Base-by-base conservation (phyloP, 2,329 filamentous ascomycete species). In the Fusarium sambucinum region DNA sequence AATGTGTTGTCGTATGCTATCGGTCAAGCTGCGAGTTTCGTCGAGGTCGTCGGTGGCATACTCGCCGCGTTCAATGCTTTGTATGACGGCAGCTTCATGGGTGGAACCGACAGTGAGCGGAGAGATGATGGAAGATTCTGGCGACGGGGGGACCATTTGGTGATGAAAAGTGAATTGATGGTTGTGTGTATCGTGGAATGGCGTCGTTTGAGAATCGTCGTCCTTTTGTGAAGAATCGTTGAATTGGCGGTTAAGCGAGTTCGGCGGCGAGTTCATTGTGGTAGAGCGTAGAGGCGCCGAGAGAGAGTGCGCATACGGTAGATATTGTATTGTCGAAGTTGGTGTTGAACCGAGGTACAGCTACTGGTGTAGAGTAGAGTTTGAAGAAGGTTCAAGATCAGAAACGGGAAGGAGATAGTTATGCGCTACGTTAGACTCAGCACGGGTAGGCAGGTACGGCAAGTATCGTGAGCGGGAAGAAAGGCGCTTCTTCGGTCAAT, bases 1-100 rank as follows among this genome's bases (percentile, higher is more conserved):
- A 54, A 81, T 79, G 54, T 82, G 80, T 38, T 81, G 78, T 27
- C 79, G 79, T 59, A 82, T 80, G 63, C 80, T 82, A 7, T 81
- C 78, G 7, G 80, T 81, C 45, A 82, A 71, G 47, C 80, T 82
- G 38, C 75, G 74, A 3, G 79, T 82, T 30, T 82, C 79, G 42
- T 78, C 77, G 29, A 69, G 53, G n/a, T 72, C 71, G 25, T 73
- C 66, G 12, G 66, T 50, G 16, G 68, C 59, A 19, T 73, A 69
- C 4, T 79, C 74, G 57, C 77, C 77, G n/a, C 74, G 68, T 35
- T 80, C 78, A 38, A 80, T 74, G 53, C 71, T 73, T 35, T 76
- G 73, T 32, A 79, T 77, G 1, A 77, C 47, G 17, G 68, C 69
- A 5, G 72, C 75, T 21, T 80, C 76, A 7, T 73, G 66, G 3